Evolutionary conservation across 2,329 filamentous ascomycete genomes (phyloP).

Genomic region (Escovopsis weberi): DNA sequence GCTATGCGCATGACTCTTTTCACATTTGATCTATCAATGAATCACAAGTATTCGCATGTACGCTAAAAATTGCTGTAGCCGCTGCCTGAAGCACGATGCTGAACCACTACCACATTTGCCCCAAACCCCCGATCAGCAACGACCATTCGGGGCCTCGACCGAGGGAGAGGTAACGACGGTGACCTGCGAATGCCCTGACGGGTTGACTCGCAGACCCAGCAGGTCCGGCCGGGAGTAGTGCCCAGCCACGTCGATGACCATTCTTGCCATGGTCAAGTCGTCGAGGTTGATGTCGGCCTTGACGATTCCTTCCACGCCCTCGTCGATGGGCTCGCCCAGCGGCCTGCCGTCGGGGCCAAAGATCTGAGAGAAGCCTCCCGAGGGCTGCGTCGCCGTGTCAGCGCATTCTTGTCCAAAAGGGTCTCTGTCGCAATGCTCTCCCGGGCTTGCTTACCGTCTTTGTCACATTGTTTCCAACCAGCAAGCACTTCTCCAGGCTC

Average conservation of each 20-base stretch:
- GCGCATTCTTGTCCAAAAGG: background rate
- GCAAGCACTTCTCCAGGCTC: slow-evolving; percentile 24
- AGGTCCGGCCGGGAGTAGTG: slow-evolving; percentile 21
- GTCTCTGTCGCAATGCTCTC: background rate
- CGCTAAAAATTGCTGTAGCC: too few relatives aligned
- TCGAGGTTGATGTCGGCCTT: slow-evolving; percentile 32
- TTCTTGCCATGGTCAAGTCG: slow-evolving; percentile 21
- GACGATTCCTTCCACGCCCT: slow-evolving; percentile 30
- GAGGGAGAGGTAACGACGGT: too few relatives aligned
- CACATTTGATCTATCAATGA: too few relatives aligned
- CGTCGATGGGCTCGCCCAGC: slow-evolving; percentile 23
- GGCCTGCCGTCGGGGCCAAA: slow-evolving; percentile 36
- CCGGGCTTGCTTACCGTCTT: slow-evolving; percentile 9
- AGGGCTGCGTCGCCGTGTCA: slow-evolving; percentile 8
- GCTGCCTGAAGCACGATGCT: too few relatives aligned
- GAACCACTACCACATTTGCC: too few relatives aligned
- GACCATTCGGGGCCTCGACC: too few relatives aligned
- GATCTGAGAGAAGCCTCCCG: slow-evolving; percentile 34
- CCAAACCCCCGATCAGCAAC: too few relatives aligned
- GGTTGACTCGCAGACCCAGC: slow-evolving; percentile 21
- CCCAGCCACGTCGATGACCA: slow-evolving; percentile 19
- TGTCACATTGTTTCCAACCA: slow-evolving; percentile 22
- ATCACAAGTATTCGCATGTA: too few relatives aligned
- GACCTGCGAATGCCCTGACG: background rate
- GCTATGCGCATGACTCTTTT: too few relatives aligned